phyloP scores from a whole-genome alignment of 169 alveolate species.

The Plasmodium vivax region DNA sequence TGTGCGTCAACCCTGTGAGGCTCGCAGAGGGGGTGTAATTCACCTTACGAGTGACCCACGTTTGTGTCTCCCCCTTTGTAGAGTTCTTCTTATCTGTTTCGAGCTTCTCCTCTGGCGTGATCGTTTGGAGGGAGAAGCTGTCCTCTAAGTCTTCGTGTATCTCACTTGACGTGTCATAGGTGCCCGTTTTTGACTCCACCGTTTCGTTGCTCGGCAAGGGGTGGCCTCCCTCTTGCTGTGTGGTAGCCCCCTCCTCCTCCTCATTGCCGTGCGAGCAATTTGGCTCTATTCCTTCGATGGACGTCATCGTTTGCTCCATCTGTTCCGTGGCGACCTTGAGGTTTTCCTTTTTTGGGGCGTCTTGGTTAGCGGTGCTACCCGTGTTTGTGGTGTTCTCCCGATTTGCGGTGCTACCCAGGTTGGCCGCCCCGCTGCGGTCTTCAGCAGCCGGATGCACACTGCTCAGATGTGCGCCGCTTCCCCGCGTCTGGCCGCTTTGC shows the following conservation, averaged over 20 bases:
- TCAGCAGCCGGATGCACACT: not conserved
- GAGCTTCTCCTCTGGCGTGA: not conserved
- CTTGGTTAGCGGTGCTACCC: not conserved
- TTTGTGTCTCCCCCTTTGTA: not conserved
- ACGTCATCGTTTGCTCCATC: slow-evolving; percentile 12
- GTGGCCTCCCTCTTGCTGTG: not conserved
- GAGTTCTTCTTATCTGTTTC: not conserved
- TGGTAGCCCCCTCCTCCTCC: not conserved
- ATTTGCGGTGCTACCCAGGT: not conserved
- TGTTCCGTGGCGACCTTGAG: not conserved
- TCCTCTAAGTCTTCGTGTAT: not conserved
- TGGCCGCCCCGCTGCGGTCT: not conserved
- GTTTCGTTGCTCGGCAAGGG: not conserved
- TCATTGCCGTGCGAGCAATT: not conserved
- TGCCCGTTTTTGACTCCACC: not conserved
- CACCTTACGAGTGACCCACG: not conserved
- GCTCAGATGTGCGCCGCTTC: not conserved
- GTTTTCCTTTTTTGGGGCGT: not conserved
- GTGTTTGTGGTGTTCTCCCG: not conserved
- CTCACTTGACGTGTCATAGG: not conserved
- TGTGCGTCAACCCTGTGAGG: not conserved
- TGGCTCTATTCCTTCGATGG: not conserved
- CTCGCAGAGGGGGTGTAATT: not conserved
- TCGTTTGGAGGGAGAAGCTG: not conserved
- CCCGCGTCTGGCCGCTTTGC: not conserved